Evolutionary conservation across 1,284 basidiomycete species (phyloP), one percentile per base, ranked within the genome.

Genomic region (Ustilago esculenta): DNA sequence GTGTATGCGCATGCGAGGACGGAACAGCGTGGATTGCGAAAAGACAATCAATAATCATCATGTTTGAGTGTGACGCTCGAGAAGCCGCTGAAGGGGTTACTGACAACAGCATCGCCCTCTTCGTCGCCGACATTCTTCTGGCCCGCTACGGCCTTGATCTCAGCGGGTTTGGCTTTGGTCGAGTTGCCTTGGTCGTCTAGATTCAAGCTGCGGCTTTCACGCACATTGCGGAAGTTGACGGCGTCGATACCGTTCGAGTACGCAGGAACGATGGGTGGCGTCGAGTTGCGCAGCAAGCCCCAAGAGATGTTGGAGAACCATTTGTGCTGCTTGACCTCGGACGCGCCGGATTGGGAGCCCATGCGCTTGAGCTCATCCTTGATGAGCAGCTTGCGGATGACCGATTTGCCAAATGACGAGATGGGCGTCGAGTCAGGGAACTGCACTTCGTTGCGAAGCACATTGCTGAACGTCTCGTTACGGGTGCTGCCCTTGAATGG

Each of bases 281-380:
- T 90, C 77, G 89, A 90, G 84, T 98, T 91, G 72, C 96, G 87
- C 81, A 99, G 84, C 66, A 98, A 85, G 23, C 95, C 96, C 96
- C 95, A 99, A 83, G 92, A 95, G 81, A 96, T 89, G 79, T 91
- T 92, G 24, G 86, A 85, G 85, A 99, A 99, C 96, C 96, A 99
- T 83, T 94, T 96, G 87, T 98, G 94, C 74, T 92, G 90, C 85
- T 98, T 99, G 77, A 98, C 94, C 84, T 99, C 96, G 76, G 92
- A 94, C 41, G 96, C 96, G 34, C 96, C 96, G 64, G 90, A 92
- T 82, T 88, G 89, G 82, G 91, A 92, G 41, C 95, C 95, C 50
- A 98, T 84, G 51, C 95, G 88, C 71, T 88, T 90, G 78, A 87
- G 86, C 83, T 99, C 95, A 77, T 91, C 90, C 85, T 99, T 99